A percentile compares a stretch with the other conserved stretches of the same genome.
These are phyloP conservation scores for Monosporozyma servazzii DNA, from an alignment of 805 yeast genomes.

Conservation along the genomic window DNA sequence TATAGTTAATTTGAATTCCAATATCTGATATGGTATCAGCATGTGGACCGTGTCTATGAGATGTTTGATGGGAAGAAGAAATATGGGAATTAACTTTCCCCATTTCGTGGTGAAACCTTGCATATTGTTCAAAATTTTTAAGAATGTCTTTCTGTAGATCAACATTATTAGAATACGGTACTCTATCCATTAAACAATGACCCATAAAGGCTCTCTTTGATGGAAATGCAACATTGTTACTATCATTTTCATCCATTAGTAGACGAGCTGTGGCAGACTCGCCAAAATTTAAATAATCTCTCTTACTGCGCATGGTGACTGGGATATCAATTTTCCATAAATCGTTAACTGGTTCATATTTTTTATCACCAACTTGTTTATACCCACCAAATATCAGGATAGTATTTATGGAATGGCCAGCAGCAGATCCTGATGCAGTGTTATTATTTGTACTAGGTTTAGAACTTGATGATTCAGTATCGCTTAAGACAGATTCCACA, in stretches of 20 bases:
- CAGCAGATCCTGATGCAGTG: background rate
- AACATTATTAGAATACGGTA: constrained; percentile 3
- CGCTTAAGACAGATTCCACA: background rate
- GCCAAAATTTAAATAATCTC: constrained; percentile 29
- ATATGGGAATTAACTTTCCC: background rate
- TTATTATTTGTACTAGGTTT: background rate
- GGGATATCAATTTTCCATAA: constrained; percentile 36
- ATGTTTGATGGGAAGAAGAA: background rate
- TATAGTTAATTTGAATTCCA: background rate
- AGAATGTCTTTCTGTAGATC: constrained; percentile 6
- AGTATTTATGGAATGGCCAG: constrained; percentile 5
- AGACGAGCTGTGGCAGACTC: constrained; percentile 30
- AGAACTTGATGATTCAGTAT: background rate
- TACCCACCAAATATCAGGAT: constrained; percentile 42
- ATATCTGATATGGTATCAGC: background rate
- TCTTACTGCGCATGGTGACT: constrained; percentile 29
- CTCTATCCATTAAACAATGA: constrained; percentile 10
- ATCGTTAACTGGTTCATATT: constrained; percentile 31
- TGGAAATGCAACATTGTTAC: constrained; percentile 20
- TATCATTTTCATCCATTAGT: constrained; percentile 11
- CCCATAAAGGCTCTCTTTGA: constrained; percentile 31
- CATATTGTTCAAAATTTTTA: constrained; percentile 5
- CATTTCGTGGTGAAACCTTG: constrained; percentile 1
- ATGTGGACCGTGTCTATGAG: background rate
- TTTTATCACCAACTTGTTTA: constrained; percentile 21